Percentiles rank a stretch among this genome's conserved stretches.
These are phyloP conservation scores for Wickerhamiella cacticola DNA, from an alignment of 805 yeast genomes.

Conservation along the genomic window DNA sequence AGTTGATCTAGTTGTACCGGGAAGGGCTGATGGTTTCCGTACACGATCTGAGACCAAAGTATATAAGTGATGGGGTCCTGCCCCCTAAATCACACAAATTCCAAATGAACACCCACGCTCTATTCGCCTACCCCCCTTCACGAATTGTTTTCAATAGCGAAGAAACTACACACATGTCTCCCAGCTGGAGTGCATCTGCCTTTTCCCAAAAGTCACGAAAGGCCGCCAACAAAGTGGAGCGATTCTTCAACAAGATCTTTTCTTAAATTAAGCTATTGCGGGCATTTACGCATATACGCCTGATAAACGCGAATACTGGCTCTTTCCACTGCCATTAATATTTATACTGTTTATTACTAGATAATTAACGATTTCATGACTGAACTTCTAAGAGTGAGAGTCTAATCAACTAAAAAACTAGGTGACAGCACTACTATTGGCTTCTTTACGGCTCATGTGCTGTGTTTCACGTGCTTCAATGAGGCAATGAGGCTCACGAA, in stretches of 20 bases:
- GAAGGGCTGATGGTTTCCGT: constrained; percentile 4
- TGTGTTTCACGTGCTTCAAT: too few species aligned
- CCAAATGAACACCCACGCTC: constrained; percentile 9
- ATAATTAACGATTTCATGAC: too few species aligned
- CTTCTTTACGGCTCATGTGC: too few species aligned
- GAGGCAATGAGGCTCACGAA: too few species aligned
- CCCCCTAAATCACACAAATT: not conserved
- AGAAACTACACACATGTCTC: constrained; percentile 4
- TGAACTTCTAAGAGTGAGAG: too few species aligned
- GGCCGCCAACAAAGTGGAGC: not conserved
- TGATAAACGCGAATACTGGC: too few species aligned
- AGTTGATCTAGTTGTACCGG: not conserved
- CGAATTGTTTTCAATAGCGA: not conserved
- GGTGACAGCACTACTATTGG: too few species aligned
- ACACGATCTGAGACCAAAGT: not conserved
- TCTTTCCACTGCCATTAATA: too few species aligned
- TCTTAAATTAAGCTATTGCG: too few species aligned
- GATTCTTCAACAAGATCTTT: constrained; percentile 4
- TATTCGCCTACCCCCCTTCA: constrained; percentile 7
- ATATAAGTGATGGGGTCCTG: not conserved
- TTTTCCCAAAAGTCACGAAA: not conserved
- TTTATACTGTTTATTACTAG: too few species aligned
- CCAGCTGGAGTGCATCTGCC: constrained; percentile 10
- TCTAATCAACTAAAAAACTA: too few species aligned
- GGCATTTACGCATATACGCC: too few species aligned